A percentile compares a stretch with the other conserved stretches of the same genome.
Evolutionary conservation across 164 flowering plant species (phyloP).

Genomic region (Euptelea pleiosperma): DNA sequence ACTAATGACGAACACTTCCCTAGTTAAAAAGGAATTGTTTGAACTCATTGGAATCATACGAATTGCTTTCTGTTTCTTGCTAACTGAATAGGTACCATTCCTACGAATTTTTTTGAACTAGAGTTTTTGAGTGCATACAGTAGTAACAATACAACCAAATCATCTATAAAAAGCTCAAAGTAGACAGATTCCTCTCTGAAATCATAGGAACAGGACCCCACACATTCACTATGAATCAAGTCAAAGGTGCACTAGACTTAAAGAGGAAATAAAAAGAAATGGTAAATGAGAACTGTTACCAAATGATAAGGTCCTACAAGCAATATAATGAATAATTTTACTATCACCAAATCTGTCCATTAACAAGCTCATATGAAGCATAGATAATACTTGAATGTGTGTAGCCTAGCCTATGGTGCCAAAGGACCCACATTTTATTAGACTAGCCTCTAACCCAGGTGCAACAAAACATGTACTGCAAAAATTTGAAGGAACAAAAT

Average conservation of each 20-base stretch:
- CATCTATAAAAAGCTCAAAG: too few relatives aligned
- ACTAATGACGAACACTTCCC: too few relatives aligned
- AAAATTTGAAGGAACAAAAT: conserved; percentile 16
- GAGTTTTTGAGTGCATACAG: too few relatives aligned
- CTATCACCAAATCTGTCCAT: conserved; percentile 7
- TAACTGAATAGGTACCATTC: too few relatives aligned
- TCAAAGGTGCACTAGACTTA: conserved; percentile 2
- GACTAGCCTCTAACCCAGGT: conserved; percentile 12
- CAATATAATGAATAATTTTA: background rate
- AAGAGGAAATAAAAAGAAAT: conserved; percentile 7
- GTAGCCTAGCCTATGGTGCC: conserved; percentile 13
- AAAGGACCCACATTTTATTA: conserved; percentile 7
- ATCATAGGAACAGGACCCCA: background rate
- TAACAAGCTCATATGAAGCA: conserved; percentile 8
- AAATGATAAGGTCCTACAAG: conserved; percentile 2
- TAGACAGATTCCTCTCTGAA: too few relatives aligned
- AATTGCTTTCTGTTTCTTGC: too few relatives aligned
- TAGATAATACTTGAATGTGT: background rate
- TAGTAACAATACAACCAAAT: too few relatives aligned
- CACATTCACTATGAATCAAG: background rate
- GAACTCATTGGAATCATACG: too few relatives aligned
- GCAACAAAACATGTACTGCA: conserved; percentile 9
- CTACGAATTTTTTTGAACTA: too few relatives aligned
- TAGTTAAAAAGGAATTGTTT: too few relatives aligned
- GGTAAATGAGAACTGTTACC: conserved; percentile 4